A percentile compares a stretch with the other conserved stretches of the same genome.
Conservation (phyloP, 148 eudicot genomes). For the Amaranthus palmeri region DNA sequence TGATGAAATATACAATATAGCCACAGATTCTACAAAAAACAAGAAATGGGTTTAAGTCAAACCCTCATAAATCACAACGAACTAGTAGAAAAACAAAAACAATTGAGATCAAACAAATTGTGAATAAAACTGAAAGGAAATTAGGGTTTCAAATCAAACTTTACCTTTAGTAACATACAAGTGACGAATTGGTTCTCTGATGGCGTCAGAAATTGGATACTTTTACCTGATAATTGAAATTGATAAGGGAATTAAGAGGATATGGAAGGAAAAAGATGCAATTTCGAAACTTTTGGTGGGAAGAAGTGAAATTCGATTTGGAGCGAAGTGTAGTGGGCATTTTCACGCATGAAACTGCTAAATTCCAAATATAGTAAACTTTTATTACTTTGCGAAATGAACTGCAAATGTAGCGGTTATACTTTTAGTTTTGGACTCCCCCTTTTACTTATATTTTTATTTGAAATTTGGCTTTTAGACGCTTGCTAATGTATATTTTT, state of each 20-base stretch:
- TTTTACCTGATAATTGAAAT: not conserved
- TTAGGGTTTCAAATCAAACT: constrained; percentile 29
- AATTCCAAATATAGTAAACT: too few species aligned
- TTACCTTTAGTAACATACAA: constrained; percentile 22
- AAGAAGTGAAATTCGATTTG: constrained; percentile 14
- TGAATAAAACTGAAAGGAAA: not conserved
- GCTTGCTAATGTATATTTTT: too few species aligned
- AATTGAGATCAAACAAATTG: not conserved
- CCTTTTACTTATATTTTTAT: too few species aligned
- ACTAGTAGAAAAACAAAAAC: not conserved
- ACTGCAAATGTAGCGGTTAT: too few species aligned
- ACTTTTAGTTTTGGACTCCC: too few species aligned
- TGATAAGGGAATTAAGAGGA: constrained; percentile 10
- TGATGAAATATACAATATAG: not conserved
- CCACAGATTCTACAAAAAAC: constrained; percentile 2
- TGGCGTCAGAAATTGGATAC: not conserved
- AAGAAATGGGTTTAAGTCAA: constrained; percentile 6
- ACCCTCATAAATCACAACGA: not conserved
- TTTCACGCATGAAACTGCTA: too few species aligned
- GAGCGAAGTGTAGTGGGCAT: constrained; percentile 18
- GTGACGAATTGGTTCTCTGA: not conserved
- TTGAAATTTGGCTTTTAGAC: too few species aligned
- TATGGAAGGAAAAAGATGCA: not conserved
- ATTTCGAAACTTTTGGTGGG: constrained; percentile 24
- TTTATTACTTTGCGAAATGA: too few species aligned